Conservation (phyloP, 2,329 filamentous ascomycete genomes). For the Pestalotiopsis sp. region DNA sequence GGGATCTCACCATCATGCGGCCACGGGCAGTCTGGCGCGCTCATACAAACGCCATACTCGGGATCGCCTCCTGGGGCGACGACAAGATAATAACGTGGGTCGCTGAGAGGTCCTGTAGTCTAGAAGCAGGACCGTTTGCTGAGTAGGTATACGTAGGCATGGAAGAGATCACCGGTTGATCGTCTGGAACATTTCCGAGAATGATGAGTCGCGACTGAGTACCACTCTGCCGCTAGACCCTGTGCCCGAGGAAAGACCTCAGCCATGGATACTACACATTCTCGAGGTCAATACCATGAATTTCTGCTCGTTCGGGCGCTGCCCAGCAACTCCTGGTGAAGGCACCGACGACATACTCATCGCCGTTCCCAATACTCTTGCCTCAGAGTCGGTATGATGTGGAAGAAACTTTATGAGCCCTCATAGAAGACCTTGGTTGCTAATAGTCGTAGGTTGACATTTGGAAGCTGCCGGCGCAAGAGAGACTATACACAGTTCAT, state of each 20-base stretch:
- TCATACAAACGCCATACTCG: slow-evolving; percentile 77
- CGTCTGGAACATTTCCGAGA: slow-evolving; percentile 74
- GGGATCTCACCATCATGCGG: slow-evolving; percentile 82
- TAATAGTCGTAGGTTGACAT: slow-evolving; percentile 66
- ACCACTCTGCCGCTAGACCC: slow-evolving; percentile 72
- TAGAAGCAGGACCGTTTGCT: slow-evolving; percentile 5
- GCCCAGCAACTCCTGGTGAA: slow-evolving; percentile 39
- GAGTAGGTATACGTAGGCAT: slow-evolving; percentile 59
- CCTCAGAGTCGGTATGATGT: slow-evolving; percentile 66
- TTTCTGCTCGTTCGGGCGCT: slow-evolving; percentile 82
- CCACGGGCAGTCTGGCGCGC: slow-evolving; percentile 84
- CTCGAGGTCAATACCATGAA: slow-evolving; percentile 91
- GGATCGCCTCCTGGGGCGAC: slow-evolving; percentile 70
- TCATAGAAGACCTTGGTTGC: background rate
- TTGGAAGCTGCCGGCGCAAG: slow-evolving; percentile 77
- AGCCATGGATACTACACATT: slow-evolving; percentile 85
- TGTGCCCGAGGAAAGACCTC: slow-evolving; percentile 47
- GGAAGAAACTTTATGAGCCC: background rate
- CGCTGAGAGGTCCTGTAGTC: background rate
- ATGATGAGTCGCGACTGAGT: slow-evolving; percentile 67
- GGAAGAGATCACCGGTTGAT: slow-evolving; percentile 85
- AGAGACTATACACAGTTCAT: slow-evolving; percentile 61
- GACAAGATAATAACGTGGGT: slow-evolving; percentile 83
- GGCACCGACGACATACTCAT: slow-evolving; percentile 58
- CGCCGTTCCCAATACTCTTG: slow-evolving; percentile 78